Evolutionary conservation across 306 rosid species (phyloP).

Genomic region (Rubus idaeus): DNA sequence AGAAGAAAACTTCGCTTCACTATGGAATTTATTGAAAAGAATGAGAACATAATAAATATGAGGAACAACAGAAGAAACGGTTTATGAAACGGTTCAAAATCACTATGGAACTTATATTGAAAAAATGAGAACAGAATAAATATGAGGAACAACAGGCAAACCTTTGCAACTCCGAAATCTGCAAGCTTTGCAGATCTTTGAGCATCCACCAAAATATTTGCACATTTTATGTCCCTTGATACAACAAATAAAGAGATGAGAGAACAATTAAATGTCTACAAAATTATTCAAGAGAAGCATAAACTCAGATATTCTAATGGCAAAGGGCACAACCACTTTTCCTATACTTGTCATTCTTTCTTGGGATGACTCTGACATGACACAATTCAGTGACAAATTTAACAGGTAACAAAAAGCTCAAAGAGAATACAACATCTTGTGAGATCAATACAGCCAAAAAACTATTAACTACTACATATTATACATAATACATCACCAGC

Average conservation of each 20-base stretch:
- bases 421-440: not conserved
- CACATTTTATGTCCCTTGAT: conserved; percentile 92
- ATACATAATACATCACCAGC: no score
- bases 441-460: not conserved
- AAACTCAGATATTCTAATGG: not conserved
- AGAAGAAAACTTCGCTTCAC: conserved; percentile 1
- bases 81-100: conserved; percentile 5
- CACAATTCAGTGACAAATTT: no score
- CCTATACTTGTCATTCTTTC: not conserved
- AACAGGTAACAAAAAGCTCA: no score
- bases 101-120: conserved; percentile 1
- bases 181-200: conserved; percentile 90
- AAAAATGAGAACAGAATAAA: conserved; percentile 7
- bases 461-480: no score
- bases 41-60: not conserved
- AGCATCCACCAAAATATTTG: conserved; percentile 85
- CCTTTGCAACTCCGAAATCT: conserved; percentile 96
- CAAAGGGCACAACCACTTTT: not conserved
- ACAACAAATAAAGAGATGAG: conserved; percentile 24
- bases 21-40: conserved; percentile 1
- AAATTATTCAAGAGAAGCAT: not conserved
- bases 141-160: conserved; percentile 27
- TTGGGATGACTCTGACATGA: no score
- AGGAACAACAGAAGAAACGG: conserved; percentile 12
- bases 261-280: conserved; percentile 18